Evolutionary conservation across 331 rosid species (phyloP), one percentile per base, ranked within the genome.

Genomic region (Malus hybrid): DNA sequence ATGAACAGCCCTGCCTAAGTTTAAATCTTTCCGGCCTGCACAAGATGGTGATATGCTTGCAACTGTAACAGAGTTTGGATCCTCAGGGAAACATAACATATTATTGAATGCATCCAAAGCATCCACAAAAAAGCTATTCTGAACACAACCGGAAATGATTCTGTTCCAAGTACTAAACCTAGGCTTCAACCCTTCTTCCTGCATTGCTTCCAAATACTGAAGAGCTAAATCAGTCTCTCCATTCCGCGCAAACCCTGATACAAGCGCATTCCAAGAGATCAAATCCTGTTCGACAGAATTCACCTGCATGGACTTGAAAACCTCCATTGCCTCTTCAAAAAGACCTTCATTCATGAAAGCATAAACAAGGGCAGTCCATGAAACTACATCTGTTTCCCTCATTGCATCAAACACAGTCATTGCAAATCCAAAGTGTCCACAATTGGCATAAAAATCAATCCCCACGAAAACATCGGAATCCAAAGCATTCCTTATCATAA

Each of bases 221-320:
- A 82, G 79, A 22, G 85, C 83, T 73, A 85, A 24, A 50, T 36
- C 82, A 73, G 70, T 78, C 81, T 85, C 80, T 48, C 88, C 82
- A 72, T 82, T 77, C 56, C 63, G 79, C 34, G 88, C 88, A 70
- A 80, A 78, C 42, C 88, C 87, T 1, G 82, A 80, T 34, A 87
- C 79, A 65, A 87, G 77, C 10, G 79, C 85, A 76, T 85, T 87
- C 91, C 88, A 84, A 36, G 85, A 84, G 57, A 82, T 83, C 77
- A 84, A 65, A 79, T 84, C 87, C 39, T 75, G 80, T 73, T 78
- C 56, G 66, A 84, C 59, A 39, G 87, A 83, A 61, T 75, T 78
- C 44, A 65, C 34, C 56, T 63, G 76, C 91, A 84, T 85, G 67
- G 82, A 78, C 50, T 36, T 13, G 74, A 82, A 87, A 61, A 76